Conservation (phyloP, 371 early-diverging fungal genomes). For the Nematocida sp. region DNA sequence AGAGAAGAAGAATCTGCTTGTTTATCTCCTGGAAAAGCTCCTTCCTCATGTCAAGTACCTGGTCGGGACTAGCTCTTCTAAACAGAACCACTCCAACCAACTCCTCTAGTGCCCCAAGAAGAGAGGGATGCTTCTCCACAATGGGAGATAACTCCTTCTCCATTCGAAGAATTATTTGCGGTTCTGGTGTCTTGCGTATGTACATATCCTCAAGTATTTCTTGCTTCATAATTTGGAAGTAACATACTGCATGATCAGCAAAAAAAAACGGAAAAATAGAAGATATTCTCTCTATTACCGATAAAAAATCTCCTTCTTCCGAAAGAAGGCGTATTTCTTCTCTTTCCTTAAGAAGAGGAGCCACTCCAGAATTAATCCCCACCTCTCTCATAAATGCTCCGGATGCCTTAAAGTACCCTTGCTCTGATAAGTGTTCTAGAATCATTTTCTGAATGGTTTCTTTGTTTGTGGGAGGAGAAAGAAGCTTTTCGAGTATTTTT, state of each 20-base stretch:
- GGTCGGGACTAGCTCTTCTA: not conserved
- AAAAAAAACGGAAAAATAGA: constrained; percentile 31
- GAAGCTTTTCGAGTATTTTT: constrained; percentile 3
- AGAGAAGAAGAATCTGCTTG: not conserved
- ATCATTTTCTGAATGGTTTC: constrained; percentile 6
- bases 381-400: constrained; percentile 9
- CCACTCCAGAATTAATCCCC: not conserved
- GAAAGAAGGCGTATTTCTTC: constrained; percentile 22
- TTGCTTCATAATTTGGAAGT: constrained; percentile 13
- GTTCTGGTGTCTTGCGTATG: not conserved
- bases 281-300: constrained; percentile 1
- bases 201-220: constrained; percentile 43
- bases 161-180: not conserved
- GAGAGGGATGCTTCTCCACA: constrained; percentile 18
- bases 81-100: constrained; percentile 19
- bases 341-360: constrained; percentile 43
- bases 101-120: constrained; percentile 19
- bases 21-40: constrained; percentile 18
- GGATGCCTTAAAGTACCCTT: constrained; percentile 34
- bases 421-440: constrained; percentile 26
- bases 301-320: constrained; percentile 4
- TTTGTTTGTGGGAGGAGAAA: constrained; percentile 7
- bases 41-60: not conserved
- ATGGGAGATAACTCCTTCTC: constrained; percentile 46
- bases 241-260: not conserved